These are phyloP conservation scores for Elongisporangium prolatum DNA, from an alignment of 352 stramenopile species.

Conservation along the genomic window DNA sequence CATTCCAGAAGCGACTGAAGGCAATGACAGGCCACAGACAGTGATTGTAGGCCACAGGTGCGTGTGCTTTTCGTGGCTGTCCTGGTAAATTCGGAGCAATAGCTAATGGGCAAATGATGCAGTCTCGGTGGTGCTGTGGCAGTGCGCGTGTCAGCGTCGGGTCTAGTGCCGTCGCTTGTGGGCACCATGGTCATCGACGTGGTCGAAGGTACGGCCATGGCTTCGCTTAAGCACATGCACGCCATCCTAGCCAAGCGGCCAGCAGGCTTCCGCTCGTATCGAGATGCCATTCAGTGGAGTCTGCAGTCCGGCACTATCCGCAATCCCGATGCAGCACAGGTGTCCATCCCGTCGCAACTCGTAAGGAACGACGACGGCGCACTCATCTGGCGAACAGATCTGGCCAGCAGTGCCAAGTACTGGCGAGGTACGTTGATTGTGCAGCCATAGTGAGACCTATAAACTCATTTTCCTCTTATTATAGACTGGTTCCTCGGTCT, in stretches of 20 bases:
- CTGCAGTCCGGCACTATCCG: conserved; percentile 69
- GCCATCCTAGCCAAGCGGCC: conserved; percentile 72
- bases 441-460: no score
- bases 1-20: conserved; percentile 25
- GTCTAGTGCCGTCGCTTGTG: conserved; percentile 54
- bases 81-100: not conserved
- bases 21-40: conserved; percentile 38
- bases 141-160: conserved; percentile 60
- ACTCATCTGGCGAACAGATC: conserved; percentile 72
- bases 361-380: conserved; percentile 36
- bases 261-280: conserved; percentile 48
- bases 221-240: conserved; percentile 84
- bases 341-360: conserved; percentile 83
- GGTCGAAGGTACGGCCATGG: conserved; percentile 82
- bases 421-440: conserved; percentile 63
- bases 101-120: not conserved
- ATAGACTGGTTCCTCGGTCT: conserved; percentile 82
- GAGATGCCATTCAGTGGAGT: conserved; percentile 80
- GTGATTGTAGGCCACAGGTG: conserved; percentile 82
- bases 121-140: conserved; percentile 83
- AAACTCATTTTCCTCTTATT: not conserved
- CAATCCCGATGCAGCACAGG: conserved; percentile 64
- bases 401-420: conserved; percentile 65
- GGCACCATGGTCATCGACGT: conserved; percentile 89
- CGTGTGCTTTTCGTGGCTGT: not conserved